Conservation (phyloP, 345 rosid species). For the Melaleuca quinquenervia region DNA sequence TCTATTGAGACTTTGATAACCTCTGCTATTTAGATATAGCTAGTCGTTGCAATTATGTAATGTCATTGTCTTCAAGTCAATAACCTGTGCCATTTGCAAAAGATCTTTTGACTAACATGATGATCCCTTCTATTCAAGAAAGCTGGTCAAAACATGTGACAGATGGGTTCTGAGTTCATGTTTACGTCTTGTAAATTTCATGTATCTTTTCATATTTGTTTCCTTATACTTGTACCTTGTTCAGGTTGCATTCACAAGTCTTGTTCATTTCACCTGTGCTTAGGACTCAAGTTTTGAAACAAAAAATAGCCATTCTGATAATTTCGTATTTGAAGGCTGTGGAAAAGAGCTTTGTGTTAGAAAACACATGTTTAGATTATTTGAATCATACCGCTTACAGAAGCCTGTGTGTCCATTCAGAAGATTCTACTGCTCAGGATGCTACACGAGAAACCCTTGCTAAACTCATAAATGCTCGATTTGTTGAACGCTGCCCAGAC, state of each 20-base stretch:
- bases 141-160: neutral
- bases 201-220: neutral
- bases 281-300: neutral
- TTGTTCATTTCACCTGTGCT: neutral
- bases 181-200: neutral
- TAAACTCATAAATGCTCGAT: slow-evolving; percentile 46
- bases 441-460: slow-evolving; percentile 33
- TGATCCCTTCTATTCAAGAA: neutral
- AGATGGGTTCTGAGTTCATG: neutral
- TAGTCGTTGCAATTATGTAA: neutral
- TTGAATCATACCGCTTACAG: neutral
- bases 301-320: neutral
- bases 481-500: slow-evolving; percentile 72
- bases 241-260: neutral
- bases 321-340: neutral
- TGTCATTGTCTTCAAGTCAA: neutral
- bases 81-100: neutral
- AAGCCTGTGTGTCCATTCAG: slow-evolving; percentile 7
- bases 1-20: neutral
- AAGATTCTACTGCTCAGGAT: slow-evolving; percentile 15
- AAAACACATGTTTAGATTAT: neutral
- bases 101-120: neutral
- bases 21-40: neutral
- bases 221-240: neutral
- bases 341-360: neutral